These are phyloP conservation scores for Pilobolus umbonatus DNA, from an alignment of 192 early-diverging fungal species.

Conservation along the genomic window DNA sequence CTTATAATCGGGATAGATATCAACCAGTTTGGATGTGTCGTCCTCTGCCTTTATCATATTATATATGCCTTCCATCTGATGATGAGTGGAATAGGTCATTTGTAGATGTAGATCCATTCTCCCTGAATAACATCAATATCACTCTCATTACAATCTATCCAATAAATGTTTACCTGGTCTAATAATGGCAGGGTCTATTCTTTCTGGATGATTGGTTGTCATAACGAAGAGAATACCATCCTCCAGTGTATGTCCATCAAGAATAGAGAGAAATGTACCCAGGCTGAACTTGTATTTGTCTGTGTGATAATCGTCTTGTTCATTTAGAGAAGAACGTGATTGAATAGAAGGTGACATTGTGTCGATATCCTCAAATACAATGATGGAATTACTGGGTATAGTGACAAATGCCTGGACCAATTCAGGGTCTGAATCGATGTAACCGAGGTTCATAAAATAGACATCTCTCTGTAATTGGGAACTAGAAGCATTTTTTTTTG, in stretches of 20 bases:
- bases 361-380: conserved; percentile 59
- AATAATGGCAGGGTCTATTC: conserved; percentile 58
- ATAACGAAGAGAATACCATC: conserved; percentile 59
- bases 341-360: conserved; percentile 38
- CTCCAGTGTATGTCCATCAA: conserved; percentile 56
- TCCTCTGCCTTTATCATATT: conserved; percentile 40
- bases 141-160: no score
- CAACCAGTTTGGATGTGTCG: conserved; percentile 12
- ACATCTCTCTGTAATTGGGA: conserved; percentile 30
- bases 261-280: conserved; percentile 48
- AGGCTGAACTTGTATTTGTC: conserved; percentile 28
- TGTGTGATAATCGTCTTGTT: conserved; percentile 1
- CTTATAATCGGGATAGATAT: conserved; percentile 24
- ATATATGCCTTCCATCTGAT: conserved; percentile 55
- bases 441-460: conserved; percentile 38
- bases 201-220: conserved; percentile 61
- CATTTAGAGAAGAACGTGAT: not conserved
- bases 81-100: conserved; percentile 55
- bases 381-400: conserved; percentile 37
- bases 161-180: conserved; percentile 40
- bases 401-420: conserved; percentile 28
- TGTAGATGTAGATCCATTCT: conserved; percentile 61
- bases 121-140: no score
- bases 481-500: not conserved
- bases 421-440: conserved; percentile 32